Conservation (phyloP, 2,329 filamentous ascomycete species). For the Epichloe uncinata region DNA sequence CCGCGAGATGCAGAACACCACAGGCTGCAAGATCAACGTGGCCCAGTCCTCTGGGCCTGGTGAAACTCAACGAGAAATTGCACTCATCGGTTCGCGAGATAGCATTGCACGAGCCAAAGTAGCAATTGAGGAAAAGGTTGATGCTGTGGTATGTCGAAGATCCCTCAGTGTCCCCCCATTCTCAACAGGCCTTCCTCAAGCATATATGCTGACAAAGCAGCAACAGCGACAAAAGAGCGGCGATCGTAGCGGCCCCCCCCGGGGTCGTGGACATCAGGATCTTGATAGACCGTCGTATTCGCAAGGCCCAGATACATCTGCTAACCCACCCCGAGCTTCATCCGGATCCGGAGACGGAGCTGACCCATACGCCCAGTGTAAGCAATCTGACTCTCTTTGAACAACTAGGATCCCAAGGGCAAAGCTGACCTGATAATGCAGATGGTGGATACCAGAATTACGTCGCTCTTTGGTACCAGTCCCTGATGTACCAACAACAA, state of each 20-base stretch:
- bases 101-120: slow-evolving; percentile 70
- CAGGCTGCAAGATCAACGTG: slow-evolving; percentile 91
- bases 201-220: not conserved
- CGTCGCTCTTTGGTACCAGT: slow-evolving; percentile 68
- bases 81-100: slow-evolving; percentile 63
- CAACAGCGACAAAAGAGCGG: slow-evolving; percentile 39
- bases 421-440: slow-evolving; percentile 19
- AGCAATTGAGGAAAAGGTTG: slow-evolving; percentile 84
- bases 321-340: slow-evolving; percentile 29
- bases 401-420: not conserved
- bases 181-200: not conserved
- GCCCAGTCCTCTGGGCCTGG: slow-evolving; percentile 64
- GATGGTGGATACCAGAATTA: slow-evolving; percentile 76
- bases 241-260: slow-evolving; percentile 27
- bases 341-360: slow-evolving; percentile 37
- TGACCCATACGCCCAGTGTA: slow-evolving; percentile 66
- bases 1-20: slow-evolving; percentile 79
- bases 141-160: slow-evolving; percentile 57
- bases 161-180: not conserved
- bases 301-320: slow-evolving; percentile 30
- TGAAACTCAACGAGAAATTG: slow-evolving; percentile 76
- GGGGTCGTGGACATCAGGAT: slow-evolving; percentile 35
- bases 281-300: slow-evolving; percentile 40
- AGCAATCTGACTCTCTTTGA: slow-evolving; percentile 15
- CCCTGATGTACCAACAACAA: slow-evolving; percentile 34